Evolutionary conservation across 306 rosid species (phyloP).

Genomic region (Sesbania bispinosa): DNA sequence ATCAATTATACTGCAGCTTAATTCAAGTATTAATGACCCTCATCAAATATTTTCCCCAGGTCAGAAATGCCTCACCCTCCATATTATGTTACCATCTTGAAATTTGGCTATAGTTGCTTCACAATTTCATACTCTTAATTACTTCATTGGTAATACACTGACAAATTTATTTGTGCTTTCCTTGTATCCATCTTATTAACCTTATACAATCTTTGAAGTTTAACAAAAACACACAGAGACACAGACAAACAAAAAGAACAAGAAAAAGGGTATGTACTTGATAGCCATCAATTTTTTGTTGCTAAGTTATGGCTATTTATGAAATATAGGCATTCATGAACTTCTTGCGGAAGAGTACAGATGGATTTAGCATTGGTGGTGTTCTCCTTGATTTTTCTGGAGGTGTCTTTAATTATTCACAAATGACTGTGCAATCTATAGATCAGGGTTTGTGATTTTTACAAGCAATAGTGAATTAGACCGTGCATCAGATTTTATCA

Average conservation of each 20-base stretch:
- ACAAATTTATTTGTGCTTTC: neutral
- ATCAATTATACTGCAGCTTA: conserved; percentile 47
- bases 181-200: neutral
- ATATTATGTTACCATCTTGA: no score
- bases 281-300: neutral
- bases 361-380: conserved; percentile 75
- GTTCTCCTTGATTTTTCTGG: conserved; percentile 73
- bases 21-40: conserved; percentile 73
- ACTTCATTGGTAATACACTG: neutral
- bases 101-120: neutral
- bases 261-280: neutral
- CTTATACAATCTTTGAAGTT: neutral
- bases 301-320: neutral
- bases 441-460: conserved; percentile 66
- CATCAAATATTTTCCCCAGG: conserved; percentile 92
- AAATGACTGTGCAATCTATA: conserved; percentile 76
- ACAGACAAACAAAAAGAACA: neutral
- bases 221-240: neutral
- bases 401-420: conserved; percentile 60
- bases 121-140: neutral
- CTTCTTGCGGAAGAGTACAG: conserved; percentile 71
- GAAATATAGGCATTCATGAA: conserved; percentile 64
- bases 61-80: conserved; percentile 18
- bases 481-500: neutral
- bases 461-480: neutral